Base-by-base conservation (phyloP, 176 grass and related monocot genomes). In the Musa itinerans region DNA sequence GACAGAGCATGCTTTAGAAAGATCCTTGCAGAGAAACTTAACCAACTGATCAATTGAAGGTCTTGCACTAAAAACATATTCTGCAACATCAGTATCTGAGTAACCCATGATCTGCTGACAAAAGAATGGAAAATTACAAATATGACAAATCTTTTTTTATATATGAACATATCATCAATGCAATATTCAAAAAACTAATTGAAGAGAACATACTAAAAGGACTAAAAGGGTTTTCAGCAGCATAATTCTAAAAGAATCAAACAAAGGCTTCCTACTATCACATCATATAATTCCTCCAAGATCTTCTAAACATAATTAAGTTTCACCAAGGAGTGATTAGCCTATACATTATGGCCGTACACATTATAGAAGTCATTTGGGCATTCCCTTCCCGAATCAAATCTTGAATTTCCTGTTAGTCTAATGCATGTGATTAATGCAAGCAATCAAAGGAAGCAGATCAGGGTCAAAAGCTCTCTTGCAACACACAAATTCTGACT, bases 1-100 rank as follows among this genome's bases (percentile, higher is more conserved):
- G 2, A 78, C 81, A 53, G 68, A 68, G 20, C 94, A 97, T 52
- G 86, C 88, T 85, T 97, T 77, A 0, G 94, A 89, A 52, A 97
- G 75, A 80, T 97, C 94, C 64, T 93, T 86, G 76, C 94, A 97
- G 29, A 97, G 75, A 87, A 89, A 93, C 55, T 87, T 84, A 61
- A 82, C 72, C 77, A 93, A 81, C 77, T 89, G 63, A 61, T 93
- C 86, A 81, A 81, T 59, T 19, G 88, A 89, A 66, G 94, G 94
- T 9, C 48, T 89, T 34, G 81, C 91, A 48, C 84, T 97, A 74
- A 91, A 97, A 29, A 93, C 81, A 87, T 82, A 97, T 76, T 97
- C 94, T 73, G 88, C 90, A 86, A 97, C 84, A 91, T 97, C 94
- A 14, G 94, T 97, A 85, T 97, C 94, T 75, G 80, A 82, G 85